phyloP scores from a whole-genome alignment of 352 stramenopile genomes.

The Thraustochytrium striatum region DNA sequence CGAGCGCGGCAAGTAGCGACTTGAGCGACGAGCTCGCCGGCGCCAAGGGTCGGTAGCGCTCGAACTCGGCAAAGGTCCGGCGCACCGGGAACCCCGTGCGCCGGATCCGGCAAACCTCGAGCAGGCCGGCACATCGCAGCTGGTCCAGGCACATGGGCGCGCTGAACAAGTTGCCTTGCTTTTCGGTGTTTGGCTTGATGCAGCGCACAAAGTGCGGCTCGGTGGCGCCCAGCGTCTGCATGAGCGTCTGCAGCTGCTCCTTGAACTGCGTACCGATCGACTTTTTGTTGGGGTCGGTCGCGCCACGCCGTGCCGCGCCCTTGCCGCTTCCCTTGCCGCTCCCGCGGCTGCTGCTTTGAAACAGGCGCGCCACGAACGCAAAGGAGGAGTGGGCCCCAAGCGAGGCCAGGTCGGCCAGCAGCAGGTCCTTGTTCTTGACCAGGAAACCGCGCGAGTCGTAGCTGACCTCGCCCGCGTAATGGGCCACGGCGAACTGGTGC shows the following conservation, averaged over 20 bases:
- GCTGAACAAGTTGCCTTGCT: conserved; percentile 77
- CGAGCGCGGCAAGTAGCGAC: background rate
- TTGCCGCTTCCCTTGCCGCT: conserved; percentile 57
- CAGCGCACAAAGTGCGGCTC: conserved; percentile 94
- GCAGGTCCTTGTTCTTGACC: conserved; percentile 89
- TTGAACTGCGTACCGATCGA: conserved; percentile 77
- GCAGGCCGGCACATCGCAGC: conserved; percentile 92
- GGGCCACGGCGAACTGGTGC: conserved; percentile 79
- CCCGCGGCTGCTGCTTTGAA: conserved; percentile 50
- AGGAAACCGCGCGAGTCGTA: conserved; percentile 91
- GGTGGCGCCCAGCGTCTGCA: conserved; percentile 86
- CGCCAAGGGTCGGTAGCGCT: conserved; percentile 23
- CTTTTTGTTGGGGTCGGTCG: conserved; percentile 67
- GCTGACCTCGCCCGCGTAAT: conserved; percentile 90
- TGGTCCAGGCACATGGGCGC: conserved; percentile 90
- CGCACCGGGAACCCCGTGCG: conserved; percentile 95
- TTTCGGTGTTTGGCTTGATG: conserved; percentile 95
- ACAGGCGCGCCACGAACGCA: conserved; percentile 48
- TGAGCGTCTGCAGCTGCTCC: conserved; percentile 80
- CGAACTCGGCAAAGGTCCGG: conserved; percentile 72
- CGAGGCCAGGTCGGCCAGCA: conserved; percentile 86
- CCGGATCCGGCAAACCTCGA: conserved; percentile 96
- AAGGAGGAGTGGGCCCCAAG: conserved; percentile 43
- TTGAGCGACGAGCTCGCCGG: background rate
- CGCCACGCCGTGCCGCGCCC: conserved; percentile 60